Evolutionary conservation across 2,329 filamentous ascomycete genomes (phyloP).

Genomic region (Dactylonectria macrodidyma): DNA sequence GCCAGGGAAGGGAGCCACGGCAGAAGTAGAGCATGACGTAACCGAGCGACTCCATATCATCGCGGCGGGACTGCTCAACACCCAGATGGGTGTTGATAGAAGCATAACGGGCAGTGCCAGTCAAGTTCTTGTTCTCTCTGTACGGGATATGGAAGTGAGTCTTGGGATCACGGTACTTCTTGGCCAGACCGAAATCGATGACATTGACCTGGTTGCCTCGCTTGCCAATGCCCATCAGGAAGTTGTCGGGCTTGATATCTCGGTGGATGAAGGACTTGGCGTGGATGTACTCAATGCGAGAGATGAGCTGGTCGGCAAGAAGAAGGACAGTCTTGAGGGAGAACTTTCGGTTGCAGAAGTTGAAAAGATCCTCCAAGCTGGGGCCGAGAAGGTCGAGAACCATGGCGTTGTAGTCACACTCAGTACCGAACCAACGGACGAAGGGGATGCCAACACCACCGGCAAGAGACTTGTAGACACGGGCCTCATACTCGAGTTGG

Average conservation of each 20-base stretch:
- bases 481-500: constrained; percentile 98
- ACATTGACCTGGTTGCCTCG: constrained; percentile 99
- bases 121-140: constrained; percentile 99
- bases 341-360: constrained; percentile 99
- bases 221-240: constrained; percentile 99
- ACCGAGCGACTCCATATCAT: constrained; percentile 99
- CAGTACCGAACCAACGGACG: constrained; percentile 99
- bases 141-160: constrained; percentile 99
- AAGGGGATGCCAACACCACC: constrained; percentile 98
- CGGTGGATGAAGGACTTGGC: constrained; percentile 99
- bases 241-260: constrained; percentile 99
- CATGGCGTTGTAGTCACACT: constrained; percentile 99
- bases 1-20: constrained; percentile 98
- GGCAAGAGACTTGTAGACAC: constrained; percentile 90
- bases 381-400: constrained; percentile 97
- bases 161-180: constrained; percentile 99
- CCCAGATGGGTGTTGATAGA: constrained; percentile 99
- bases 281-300: constrained; percentile 99
- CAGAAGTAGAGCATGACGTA: constrained; percentile 99
- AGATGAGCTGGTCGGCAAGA: constrained; percentile 97
- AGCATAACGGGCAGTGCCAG: constrained; percentile 97
- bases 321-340: constrained; percentile 98
- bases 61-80: constrained; percentile 98
- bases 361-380: constrained; percentile 97
- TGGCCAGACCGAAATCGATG: constrained; percentile 98